Conservation (phyloP, 2,329 filamentous ascomycete species). For the Trichothecium roseum region DNA sequence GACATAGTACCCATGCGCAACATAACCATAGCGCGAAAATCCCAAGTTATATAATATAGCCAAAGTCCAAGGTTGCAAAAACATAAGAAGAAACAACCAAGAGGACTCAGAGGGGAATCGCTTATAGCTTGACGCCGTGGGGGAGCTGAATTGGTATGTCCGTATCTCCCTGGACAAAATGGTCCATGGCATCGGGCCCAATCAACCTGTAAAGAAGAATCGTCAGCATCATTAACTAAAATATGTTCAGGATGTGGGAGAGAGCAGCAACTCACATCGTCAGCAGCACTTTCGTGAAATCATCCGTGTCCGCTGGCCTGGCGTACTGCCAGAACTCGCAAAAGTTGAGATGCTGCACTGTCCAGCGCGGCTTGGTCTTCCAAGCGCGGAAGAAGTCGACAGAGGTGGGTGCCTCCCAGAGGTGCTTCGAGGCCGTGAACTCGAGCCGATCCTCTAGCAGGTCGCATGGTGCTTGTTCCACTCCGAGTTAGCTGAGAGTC, state of each 20-base stretch:
- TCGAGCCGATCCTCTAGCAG: conserved; percentile 1
- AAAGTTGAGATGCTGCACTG: conserved; percentile 22
- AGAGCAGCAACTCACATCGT: conserved; percentile 23
- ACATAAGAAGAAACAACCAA: too few relatives aligned
- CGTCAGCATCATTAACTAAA: too few relatives aligned
- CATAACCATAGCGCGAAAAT: too few relatives aligned
- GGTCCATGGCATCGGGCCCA: conserved; percentile 22
- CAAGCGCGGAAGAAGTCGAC: conserved; percentile 31
- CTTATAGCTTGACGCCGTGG: too few relatives aligned
- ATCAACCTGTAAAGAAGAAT: conserved; percentile 22
- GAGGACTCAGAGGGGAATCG: too few relatives aligned
- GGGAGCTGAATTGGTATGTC: conserved; percentile 6
- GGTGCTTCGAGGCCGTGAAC: conserved; percentile 29
- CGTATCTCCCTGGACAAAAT: conserved; percentile 22
- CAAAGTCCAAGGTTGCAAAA: too few relatives aligned
- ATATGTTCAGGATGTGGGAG: neutral
- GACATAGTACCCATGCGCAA: too few relatives aligned
- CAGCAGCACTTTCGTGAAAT: conserved; percentile 26
- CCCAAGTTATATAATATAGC: too few relatives aligned
- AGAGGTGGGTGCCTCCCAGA: conserved; percentile 31
- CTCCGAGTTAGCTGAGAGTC: neutral
- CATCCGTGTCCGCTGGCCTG: conserved; percentile 24
- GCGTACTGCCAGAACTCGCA: conserved; percentile 25
- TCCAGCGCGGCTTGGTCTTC: conserved; percentile 29
- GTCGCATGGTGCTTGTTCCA: neutral